Percentiles rank a stretch among this genome's conserved stretches.
Evolutionary conservation across 805 yeast genomes (phyloP).

Genomic region (Kuraishia capsulata): DNA sequence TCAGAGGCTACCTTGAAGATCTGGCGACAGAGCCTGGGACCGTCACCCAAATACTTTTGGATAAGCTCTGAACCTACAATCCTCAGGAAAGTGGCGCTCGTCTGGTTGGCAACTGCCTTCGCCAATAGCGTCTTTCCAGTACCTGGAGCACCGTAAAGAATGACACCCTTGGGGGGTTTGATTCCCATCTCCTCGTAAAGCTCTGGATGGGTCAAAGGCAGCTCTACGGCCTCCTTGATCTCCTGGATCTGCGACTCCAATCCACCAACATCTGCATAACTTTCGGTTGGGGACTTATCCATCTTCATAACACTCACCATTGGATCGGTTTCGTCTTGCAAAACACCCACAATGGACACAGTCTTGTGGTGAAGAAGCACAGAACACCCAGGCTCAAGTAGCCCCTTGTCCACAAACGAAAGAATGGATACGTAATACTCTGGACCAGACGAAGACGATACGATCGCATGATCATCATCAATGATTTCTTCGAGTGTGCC

Average conservation of each 20-base stretch:
- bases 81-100: conserved; percentile 91
- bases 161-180: conserved; percentile 97
- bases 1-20: conserved; percentile 95
- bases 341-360: conserved; percentile 94
- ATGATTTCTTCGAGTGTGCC: conserved; percentile 96
- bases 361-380: conserved; percentile 93
- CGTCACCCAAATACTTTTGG: conserved; percentile 96
- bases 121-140: conserved; percentile 95
- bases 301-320: conserved; percentile 96
- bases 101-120: conserved; percentile 97
- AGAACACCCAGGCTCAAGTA: conserved; percentile 94
- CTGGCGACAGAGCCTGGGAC: conserved; percentile 90
- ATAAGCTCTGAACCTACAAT: conserved; percentile 96
- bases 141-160: conserved; percentile 95
- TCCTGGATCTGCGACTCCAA: conserved; percentile 94
- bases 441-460: conserved; percentile 90
- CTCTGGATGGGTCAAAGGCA: conserved; percentile 95
- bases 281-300: conserved; percentile 95
- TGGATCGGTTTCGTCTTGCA: conserved; percentile 97
- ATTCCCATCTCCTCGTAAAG: conserved; percentile 98
- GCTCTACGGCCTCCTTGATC: conserved; percentile 93
- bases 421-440: conserved; percentile 94
- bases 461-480: conserved; percentile 98
- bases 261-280: conserved; percentile 96
- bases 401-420: conserved; percentile 93